Evolutionary conservation across 495 filamentous ascomycete genomes (phyloP).

Genomic region (Trichoderma reesei): DNA sequence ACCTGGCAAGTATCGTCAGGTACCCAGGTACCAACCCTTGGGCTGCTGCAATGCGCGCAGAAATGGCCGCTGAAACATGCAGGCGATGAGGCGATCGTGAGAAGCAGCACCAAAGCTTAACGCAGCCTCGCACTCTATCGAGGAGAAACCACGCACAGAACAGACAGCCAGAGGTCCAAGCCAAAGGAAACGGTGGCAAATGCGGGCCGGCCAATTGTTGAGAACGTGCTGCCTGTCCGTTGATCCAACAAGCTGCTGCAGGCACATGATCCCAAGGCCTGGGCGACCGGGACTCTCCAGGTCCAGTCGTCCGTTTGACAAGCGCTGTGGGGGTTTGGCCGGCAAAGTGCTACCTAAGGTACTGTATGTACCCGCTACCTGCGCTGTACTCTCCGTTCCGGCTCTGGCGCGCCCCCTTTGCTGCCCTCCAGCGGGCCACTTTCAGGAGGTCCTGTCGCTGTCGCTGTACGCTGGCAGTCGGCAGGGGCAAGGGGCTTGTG

Average conservation of each 20-base stretch:
- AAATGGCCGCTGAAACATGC: no score
- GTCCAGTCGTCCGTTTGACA: slow-evolving; percentile 1
- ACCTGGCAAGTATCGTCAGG: no score
- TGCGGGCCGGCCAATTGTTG: slow-evolving; percentile 1
- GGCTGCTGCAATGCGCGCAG: no score
- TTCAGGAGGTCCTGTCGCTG: background rate
- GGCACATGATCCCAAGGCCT: slow-evolving; percentile 8
- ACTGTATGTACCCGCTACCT: slow-evolving; percentile 1
- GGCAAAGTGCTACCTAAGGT: background rate
- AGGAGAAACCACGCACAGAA: no score
- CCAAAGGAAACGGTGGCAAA: background rate
- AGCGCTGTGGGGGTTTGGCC: background rate
- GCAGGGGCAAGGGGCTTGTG: background rate
- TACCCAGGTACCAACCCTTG: no score
- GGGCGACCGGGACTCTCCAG: no score
- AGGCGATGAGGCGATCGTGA: no score
- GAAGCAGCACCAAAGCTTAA: no score
- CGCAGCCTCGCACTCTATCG: no score
- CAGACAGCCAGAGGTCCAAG: no score
- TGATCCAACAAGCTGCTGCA: slow-evolving; percentile 1
- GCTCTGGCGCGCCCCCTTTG: background rate
- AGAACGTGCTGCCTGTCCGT: slow-evolving; percentile 6
- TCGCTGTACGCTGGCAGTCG: background rate
- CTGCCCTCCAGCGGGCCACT: background rate
- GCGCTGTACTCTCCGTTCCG: background rate